Evolutionary conservation across 2,329 filamentous ascomycete species (phyloP).

Genomic region (Scortechinia acanthostroma): DNA sequence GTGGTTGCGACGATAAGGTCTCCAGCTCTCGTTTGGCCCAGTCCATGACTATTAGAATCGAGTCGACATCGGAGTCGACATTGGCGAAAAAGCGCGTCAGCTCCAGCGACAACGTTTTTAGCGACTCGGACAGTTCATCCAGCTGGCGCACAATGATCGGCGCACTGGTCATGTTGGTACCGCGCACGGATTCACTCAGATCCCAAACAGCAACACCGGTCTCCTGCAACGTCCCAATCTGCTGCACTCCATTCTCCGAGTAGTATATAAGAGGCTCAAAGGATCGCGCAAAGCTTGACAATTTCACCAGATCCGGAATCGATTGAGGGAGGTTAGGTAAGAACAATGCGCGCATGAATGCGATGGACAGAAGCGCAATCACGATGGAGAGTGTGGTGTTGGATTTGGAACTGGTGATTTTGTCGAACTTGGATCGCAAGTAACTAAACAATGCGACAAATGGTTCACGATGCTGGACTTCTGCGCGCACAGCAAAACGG

Average conservation of each 20-base stretch:
- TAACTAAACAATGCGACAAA: constrained; percentile 51
- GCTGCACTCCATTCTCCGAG: constrained; percentile 61
- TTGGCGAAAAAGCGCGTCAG: constrained; percentile 65
- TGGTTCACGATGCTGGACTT: constrained; percentile 64
- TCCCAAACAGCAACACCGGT: constrained; percentile 69
- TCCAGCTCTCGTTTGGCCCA: constrained; percentile 63
- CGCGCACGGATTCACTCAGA: constrained; percentile 61
- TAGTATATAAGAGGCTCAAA: constrained; percentile 69
- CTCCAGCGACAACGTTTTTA: constrained; percentile 58
- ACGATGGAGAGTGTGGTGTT: constrained; percentile 44
- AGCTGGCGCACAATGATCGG: constrained; percentile 62
- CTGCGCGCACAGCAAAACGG: constrained; percentile 60
- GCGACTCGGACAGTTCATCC: constrained; percentile 59
- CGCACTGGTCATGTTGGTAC: constrained; percentile 66
- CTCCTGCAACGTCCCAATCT: constrained; percentile 62
- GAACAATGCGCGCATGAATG: constrained; percentile 42
- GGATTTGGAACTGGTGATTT: constrained; percentile 46
- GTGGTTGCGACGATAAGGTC: constrained; percentile 37
- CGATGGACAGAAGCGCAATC: constrained; percentile 39
- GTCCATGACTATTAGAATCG: constrained; percentile 65
- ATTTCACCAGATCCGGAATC: constrained; percentile 62
- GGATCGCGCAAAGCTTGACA: constrained; percentile 59
- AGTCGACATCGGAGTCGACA: constrained; percentile 66
- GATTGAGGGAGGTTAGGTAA: constrained; percentile 48
- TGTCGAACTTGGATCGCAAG: constrained; percentile 38